These are phyloP conservation scores for Obelidium mucronatum DNA, from an alignment of 192 early-diverging fungal species.

Conservation along the genomic window DNA sequence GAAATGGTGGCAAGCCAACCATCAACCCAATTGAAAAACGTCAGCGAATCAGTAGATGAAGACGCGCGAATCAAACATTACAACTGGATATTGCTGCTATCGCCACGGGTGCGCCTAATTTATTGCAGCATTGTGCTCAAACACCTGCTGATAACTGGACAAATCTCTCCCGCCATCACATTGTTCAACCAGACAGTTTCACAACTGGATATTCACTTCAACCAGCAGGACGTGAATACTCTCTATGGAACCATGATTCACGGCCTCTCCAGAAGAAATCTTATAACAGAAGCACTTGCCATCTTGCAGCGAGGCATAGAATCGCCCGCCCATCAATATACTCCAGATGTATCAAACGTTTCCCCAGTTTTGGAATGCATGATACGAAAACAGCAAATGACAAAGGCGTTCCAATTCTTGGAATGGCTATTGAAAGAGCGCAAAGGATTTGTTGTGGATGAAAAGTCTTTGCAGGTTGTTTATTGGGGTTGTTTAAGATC, in stretches of 20 bases:
- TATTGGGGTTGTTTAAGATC: constrained; percentile 15
- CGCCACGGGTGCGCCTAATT: background rate
- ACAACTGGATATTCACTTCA: background rate
- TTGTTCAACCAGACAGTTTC: background rate
- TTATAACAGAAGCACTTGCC: constrained; percentile 1
- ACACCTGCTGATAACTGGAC: background rate
- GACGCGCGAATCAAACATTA: background rate
- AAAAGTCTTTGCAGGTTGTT: background rate
- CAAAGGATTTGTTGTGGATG: background rate
- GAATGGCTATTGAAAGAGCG: background rate
- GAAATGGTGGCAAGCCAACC: background rate
- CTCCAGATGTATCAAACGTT: constrained; percentile 1
- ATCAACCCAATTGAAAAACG: background rate
- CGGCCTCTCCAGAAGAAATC: background rate
- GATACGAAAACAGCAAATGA: constrained; percentile 1
- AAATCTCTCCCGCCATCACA: background rate
- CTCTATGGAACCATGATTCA: constrained; percentile 10
- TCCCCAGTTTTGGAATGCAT: constrained; percentile 6
- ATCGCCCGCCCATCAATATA: background rate
- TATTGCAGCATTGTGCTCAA: background rate
- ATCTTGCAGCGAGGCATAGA: background rate
- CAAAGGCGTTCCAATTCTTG: background rate
- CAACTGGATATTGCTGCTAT: background rate
- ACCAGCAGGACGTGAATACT: background rate
- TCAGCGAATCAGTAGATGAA: background rate